Percentiles rank a stretch among this genome's conserved stretches.
These are phyloP conservation scores for Syncephalis fuscata DNA, from an alignment of 371 early-diverging fungal species.

Conservation along the genomic window DNA sequence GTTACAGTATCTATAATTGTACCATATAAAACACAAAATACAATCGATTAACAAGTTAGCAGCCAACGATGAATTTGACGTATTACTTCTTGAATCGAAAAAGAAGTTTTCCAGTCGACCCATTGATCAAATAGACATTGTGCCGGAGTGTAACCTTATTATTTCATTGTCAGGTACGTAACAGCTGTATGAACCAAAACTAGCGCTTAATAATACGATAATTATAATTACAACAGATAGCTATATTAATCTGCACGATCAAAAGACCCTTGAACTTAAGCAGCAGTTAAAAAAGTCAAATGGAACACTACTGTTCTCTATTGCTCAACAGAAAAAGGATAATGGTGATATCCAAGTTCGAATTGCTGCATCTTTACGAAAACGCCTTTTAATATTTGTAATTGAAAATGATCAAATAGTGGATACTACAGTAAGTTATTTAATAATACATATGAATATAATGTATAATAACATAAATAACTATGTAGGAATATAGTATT, in stretches of 20 bases:
- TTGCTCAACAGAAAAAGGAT: conserved; percentile 52
- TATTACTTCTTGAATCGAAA: conserved; percentile 40
- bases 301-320: conserved; percentile 56
- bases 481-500: conserved; percentile 29
- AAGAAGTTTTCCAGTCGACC: conserved; percentile 52
- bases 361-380: conserved; percentile 53
- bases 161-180: conserved; percentile 44
- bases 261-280: conserved; percentile 44
- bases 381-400: conserved; percentile 12
- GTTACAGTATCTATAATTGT: neutral
- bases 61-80: conserved; percentile 27
- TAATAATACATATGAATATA: neutral
- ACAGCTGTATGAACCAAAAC: too few species aligned
- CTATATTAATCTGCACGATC: conserved; percentile 52
- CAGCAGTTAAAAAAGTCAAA: conserved; percentile 49
- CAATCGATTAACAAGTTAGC: neutral
- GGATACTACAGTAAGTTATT: neutral
- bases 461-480: neutral
- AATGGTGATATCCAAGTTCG: conserved; percentile 44
- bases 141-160: conserved; percentile 55
- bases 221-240: conserved; percentile 26
- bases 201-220: too few species aligned
- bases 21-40: too few species aligned
- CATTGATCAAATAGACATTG: conserved; percentile 57
- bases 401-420: neutral